Evolutionary conservation across 169 alveolate species (phyloP), one percentile per base, ranked within the genome.

Genomic region (Plasmodium berghei): DNA sequence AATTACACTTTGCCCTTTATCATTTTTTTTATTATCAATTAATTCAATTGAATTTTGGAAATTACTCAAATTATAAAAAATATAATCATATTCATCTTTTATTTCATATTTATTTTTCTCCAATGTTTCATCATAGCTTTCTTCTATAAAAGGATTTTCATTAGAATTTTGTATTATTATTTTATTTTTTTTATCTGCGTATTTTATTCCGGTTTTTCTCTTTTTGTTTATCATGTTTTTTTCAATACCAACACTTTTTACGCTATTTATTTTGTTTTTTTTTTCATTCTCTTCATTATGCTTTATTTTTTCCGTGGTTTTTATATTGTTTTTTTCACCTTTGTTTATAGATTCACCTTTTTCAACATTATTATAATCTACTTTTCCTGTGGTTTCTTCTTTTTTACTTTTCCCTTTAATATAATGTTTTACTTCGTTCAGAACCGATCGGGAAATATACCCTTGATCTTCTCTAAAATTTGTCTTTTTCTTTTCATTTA

Each of bases 11-110:
- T 63, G 71, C 2, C 40, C 75, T 34, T 52, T 52, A 14, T 66
- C 28, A n/a, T 63, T 64, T 42, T 77, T 62, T 42, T 4, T 55
- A 20, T 46, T 63, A n/a, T 52, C 77, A 48, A 40, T 56, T 42
- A 40, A 20, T 46, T 77, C 72, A 63, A 16, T 69, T 63, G 6
- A 58, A 14, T n/a, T 58, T 64, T 20, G 46, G 0, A 26, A 10
- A 56, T 77, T 49, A 42, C 49, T 14, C 8, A 18, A 12, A 59
- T 72, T 54, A 34, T 77, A 77, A 70, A 77, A 77, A 42, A 77
- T 77, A 45, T 77, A 69, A 56, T 77, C 89, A 28, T 77, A 77
- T 16, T 77, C 89, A 64, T 66, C 74, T 24, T 77, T 77, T 77
- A 77, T 77, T 49, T 77, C 89, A 64, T 77, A 52, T 70, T 77